Evolutionary conservation across 2,329 filamentous ascomycete genomes (phyloP).

Genomic region (Nemania sp.): DNA sequence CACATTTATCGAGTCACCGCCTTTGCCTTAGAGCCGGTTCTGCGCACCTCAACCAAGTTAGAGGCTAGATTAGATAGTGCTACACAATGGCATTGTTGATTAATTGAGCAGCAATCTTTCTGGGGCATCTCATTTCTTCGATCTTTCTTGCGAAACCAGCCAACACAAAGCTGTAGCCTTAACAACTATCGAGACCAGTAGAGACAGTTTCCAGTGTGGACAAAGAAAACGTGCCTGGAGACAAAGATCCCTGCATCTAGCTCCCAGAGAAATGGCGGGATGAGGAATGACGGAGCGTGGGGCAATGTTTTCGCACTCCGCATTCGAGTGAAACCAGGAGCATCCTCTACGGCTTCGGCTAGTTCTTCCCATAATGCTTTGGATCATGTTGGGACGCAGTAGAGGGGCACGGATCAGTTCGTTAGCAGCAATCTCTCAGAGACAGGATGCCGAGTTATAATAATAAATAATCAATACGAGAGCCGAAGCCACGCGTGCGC

Average conservation of each 20-base stretch:
- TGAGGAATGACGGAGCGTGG: neutral
- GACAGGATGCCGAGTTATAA: too few relatives aligned
- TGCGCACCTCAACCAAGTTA: neutral
- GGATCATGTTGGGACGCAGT: slow-evolving; percentile 11
- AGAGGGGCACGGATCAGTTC: slow-evolving; percentile 13
- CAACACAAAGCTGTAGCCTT: neutral
- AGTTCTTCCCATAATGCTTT: slow-evolving; percentile 6
- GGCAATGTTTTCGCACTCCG: slow-evolving; percentile 27
- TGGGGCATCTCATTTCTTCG: neutral
- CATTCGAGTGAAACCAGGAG: slow-evolving; percentile 30
- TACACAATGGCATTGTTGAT: neutral
- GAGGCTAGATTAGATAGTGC: neutral
- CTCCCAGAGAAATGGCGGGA: slow-evolving; percentile 20
- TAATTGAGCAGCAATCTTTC: neutral
- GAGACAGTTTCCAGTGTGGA: neutral
- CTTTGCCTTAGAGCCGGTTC: neutral
- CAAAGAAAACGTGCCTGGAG: neutral
- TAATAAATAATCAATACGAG: neutral
- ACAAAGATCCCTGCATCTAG: slow-evolving; percentile 28
- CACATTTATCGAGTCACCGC: neutral
- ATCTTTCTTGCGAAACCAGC: neutral
- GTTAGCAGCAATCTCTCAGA: neutral
- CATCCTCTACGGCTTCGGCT: slow-evolving; percentile 8
- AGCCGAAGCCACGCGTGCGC: too few relatives aligned
- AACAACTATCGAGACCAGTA: too few relatives aligned